A percentile compares a stretch with the other conserved stretches of the same genome.
Evolutionary conservation across 2,329 filamentous ascomycete genomes (phyloP).

Genomic region (Emergomyces orientalis): DNA sequence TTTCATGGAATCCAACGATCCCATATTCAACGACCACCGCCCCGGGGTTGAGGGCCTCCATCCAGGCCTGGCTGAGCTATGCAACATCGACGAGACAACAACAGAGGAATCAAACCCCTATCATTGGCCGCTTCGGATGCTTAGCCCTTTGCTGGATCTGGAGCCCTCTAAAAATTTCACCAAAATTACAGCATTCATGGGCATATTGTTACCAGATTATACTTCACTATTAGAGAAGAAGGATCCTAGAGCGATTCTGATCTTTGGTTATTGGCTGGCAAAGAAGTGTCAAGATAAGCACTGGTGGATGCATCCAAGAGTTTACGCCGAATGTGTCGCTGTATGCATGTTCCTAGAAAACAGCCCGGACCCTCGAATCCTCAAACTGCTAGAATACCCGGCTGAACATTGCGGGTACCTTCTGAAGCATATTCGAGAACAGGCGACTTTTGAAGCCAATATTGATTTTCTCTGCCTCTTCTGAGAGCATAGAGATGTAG

Average conservation of each 20-base stretch:
- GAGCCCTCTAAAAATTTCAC: slow-evolving; percentile 20
- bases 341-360: slow-evolving; percentile 31
- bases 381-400: slow-evolving; percentile 27
- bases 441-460: slow-evolving; percentile 8
- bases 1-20: slow-evolving; percentile 23
- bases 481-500: not conserved
- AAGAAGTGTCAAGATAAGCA: slow-evolving; percentile 21
- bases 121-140: slow-evolving; percentile 29
- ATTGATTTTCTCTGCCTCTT: slow-evolving; percentile 9
- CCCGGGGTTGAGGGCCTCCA: slow-evolving; percentile 24
- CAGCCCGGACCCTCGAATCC: slow-evolving; percentile 22
- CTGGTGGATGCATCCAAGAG: slow-evolving; percentile 27
- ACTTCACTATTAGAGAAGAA: slow-evolving; percentile 23
- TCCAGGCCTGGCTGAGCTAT: slow-evolving; percentile 27
- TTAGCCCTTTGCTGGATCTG: slow-evolving; percentile 26
- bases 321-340: slow-evolving; percentile 28
- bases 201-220: slow-evolving; percentile 25
- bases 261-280: slow-evolving; percentile 30
- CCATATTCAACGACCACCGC: slow-evolving; percentile 23
- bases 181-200: slow-evolving; percentile 28
- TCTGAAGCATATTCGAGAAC: slow-evolving; percentile 20
- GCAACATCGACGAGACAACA: slow-evolving; percentile 24
- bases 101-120: slow-evolving; percentile 28
- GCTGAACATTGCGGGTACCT: slow-evolving; percentile 27
- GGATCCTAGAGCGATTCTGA: slow-evolving; percentile 25